Conservation (phyloP, 352 stramenopile species). For the Phytophthora sp. region DNA sequence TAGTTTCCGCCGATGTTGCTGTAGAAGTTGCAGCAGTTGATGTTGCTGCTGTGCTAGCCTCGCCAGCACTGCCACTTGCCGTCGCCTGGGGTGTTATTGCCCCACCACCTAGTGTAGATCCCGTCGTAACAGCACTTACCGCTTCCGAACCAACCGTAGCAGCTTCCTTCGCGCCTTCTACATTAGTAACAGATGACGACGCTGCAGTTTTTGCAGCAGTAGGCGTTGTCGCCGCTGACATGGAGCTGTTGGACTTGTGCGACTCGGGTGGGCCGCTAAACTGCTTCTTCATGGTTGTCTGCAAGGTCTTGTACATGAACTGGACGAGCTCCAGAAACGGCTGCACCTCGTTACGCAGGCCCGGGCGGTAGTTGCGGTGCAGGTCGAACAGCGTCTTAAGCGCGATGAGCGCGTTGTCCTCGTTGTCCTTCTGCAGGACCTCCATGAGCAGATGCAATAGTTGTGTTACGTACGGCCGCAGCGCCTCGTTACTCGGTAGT, state of each 20-base stretch:
- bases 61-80: conserved; percentile 1
- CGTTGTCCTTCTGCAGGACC: conserved; percentile 95
- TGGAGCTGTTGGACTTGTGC: conserved; percentile 30
- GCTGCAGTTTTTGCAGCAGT: conserved; percentile 29
- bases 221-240: conserved; percentile 26
- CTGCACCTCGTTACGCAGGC: conserved; percentile 91
- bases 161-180: conserved; percentile 19
- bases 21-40: conserved; percentile 8
- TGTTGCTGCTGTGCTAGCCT: conserved; percentile 8
- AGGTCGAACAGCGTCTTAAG: conserved; percentile 97
- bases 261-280: conserved; percentile 66
- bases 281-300: conserved; percentile 84
- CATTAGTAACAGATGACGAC: conserved; percentile 5
- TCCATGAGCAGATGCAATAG: conserved; percentile 94
- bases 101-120: conserved; percentile 5
- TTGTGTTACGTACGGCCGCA: conserved; percentile 94
- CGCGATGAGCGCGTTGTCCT: conserved; percentile 96
- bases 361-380: conserved; percentile 95
- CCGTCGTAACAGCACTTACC: conserved; percentile 6
- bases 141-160: conserved; percentile 6
- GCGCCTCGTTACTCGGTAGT: conserved; percentile 93
- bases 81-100: conserved; percentile 7
- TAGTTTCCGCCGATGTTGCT: conserved; percentile 18
- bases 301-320: conserved; percentile 92
- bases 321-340: conserved; percentile 88